Percentiles rank a stretch among this genome's conserved stretches.
phyloP scores from a whole-genome alignment of 805 yeast genomes.

The Yamadazyma ubonensis region DNA sequence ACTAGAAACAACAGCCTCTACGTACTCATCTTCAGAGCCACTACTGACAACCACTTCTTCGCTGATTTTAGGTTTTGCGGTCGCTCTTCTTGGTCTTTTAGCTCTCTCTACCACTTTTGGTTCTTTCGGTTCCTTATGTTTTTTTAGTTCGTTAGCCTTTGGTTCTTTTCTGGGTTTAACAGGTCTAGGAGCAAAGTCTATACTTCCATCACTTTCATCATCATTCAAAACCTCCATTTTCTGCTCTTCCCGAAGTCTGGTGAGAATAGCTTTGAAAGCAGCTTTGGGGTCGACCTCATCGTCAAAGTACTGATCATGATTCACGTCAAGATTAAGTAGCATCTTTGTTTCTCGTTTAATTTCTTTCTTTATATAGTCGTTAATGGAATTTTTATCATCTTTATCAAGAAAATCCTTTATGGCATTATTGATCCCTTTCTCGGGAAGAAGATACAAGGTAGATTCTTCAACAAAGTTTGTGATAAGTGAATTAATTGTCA shows the following conservation, averaged over 20 bases:
- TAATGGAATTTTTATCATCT: slow-evolving; percentile 74
- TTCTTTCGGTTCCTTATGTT: background rate
- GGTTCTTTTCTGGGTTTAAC: background rate
- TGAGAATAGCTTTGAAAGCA: slow-evolving; percentile 46
- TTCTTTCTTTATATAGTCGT: slow-evolving; percentile 59
- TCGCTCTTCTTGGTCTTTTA: background rate
- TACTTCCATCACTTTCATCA: background rate
- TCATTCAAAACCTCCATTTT: slow-evolving; percentile 1
- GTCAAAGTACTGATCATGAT: slow-evolving; percentile 34
- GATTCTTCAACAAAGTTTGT: slow-evolving; percentile 61
- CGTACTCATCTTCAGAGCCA: slow-evolving; percentile 4
- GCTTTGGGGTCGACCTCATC: slow-evolving; percentile 27
- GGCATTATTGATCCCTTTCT: slow-evolving; percentile 70
- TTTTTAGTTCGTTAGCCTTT: background rate
- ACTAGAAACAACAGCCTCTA: background rate
- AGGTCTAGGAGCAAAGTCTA: background rate
- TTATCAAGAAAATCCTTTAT: slow-evolving; percentile 72
- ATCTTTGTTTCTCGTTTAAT: slow-evolving; percentile 51
- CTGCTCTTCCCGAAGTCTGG: slow-evolving; percentile 32
- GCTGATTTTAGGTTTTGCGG: background rate
- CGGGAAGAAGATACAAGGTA: slow-evolving; percentile 68
- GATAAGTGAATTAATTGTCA: slow-evolving; percentile 39
- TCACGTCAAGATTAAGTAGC: slow-evolving; percentile 43
- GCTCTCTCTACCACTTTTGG: background rate
- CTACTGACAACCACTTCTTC: slow-evolving; percentile 4